Base-by-base conservation (phyloP, 768 basidiomycete genomes). In the Fomitopsis serialis region DNA sequence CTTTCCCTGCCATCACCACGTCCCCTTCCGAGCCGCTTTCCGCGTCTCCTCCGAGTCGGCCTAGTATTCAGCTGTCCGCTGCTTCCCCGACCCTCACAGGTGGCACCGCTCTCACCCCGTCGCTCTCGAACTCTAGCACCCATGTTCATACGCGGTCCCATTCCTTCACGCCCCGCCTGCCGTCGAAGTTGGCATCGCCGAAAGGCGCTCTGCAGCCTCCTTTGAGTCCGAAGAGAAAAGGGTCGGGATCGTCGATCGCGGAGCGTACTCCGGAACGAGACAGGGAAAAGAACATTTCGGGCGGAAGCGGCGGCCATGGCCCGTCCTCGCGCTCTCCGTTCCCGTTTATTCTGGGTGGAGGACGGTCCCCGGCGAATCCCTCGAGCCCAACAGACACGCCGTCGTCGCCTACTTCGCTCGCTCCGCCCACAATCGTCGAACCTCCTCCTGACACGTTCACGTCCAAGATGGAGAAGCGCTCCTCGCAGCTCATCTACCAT, bases 401-500 rank as follows among this genome's bases (percentile, higher is more conserved):
- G 1, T 50, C 59, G 7, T 61, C 63, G 15, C 63, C 66, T 12
- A 53, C 72, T 0, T 63, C 79, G 4, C 71, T 84, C 2, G 72
- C 76, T 1, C 81, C 83, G 8, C 84, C 82, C 1, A 63, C 58
- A 42, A 69, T 79, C 54, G 56, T 78, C 29, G 80, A 81, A 51
- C 72, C 76, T 3, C 56, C 63, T 0, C 61, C 67, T 49, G 61
- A 60, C 7, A 70, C 70, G 10, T 63, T 70, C 3, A 70, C 65
- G 25, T 53, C 54, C 6, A 55, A 36, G 21, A 44, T 45, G 11
- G 74, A 79, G 15, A 85, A 77, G 60, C 79, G 89, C 17, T 72
- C 83, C 0, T 93, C 92, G 1, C 92, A 95, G 67, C 85, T 93
- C 51, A 74, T 92, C 12, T 84, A 85, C 59, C 78, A 82, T 57